Evolutionary conservation across 148 eudicot genomes (phyloP).

Genomic region (Tetragonia tetragonoides): DNA sequence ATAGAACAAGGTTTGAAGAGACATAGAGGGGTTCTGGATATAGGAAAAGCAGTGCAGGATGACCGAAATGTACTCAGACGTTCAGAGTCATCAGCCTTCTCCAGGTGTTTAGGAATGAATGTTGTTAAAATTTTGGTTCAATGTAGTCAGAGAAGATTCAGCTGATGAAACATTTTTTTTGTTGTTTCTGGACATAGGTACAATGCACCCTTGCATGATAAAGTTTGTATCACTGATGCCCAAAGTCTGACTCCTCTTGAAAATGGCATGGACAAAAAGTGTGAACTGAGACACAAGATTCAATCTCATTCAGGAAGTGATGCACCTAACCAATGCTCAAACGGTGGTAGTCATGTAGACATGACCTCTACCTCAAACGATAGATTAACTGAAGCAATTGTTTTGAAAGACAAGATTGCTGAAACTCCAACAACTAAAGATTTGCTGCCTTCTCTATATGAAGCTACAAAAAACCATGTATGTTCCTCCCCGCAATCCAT

Average conservation of each 20-base stretch:
- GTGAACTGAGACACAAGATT: conserved; percentile 20
- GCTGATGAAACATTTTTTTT: background rate
- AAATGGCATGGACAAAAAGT: conserved; percentile 26
- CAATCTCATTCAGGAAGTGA: conserved; percentile 36
- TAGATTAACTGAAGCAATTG: conserved; percentile 12
- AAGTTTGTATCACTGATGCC: conserved; percentile 27
- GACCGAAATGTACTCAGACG: conserved; percentile 38
- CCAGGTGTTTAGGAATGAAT: conserved; percentile 29
- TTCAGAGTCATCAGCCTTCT: conserved; percentile 52
- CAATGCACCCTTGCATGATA: conserved; percentile 36
- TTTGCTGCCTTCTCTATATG: conserved; percentile 32
- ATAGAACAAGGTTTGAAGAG: conserved; percentile 40
- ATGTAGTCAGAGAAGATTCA: background rate
- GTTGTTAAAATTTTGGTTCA: background rate
- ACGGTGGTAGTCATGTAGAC: conserved; percentile 33
- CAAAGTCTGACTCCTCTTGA: conserved; percentile 30
- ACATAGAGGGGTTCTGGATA: conserved; percentile 30
- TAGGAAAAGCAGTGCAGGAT: conserved; percentile 31
- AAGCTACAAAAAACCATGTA: conserved; percentile 13
- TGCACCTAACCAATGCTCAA: conserved; percentile 35
- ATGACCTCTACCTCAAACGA: conserved; percentile 39
- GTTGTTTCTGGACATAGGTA: conserved; percentile 35
- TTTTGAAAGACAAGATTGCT: conserved; percentile 24
- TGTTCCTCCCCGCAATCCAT: conserved; percentile 23
- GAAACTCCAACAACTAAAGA: conserved; percentile 27